Percentiles rank a stretch among this genome's conserved stretches.
Evolutionary conservation across 805 yeast species (phyloP).

Genomic region (Scheffersomyces lignosus): DNA sequence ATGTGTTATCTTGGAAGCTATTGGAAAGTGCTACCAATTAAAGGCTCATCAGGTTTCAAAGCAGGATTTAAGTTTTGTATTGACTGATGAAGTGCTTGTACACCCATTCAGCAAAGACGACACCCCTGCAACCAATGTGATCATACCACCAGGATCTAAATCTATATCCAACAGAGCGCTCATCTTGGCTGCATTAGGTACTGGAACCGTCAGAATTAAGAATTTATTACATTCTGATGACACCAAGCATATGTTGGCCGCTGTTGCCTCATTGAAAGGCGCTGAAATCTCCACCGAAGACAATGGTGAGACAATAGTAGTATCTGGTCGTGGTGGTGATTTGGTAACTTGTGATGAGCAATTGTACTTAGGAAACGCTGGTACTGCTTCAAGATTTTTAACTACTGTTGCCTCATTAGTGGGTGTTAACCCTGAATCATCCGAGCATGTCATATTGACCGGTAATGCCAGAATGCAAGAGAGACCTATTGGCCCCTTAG

Average conservation of each 20-base stretch:
- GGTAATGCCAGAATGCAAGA: slow-evolving; percentile 98
- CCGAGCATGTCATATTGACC: slow-evolving; percentile 62
- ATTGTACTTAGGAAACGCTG: slow-evolving; percentile 93
- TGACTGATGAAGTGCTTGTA: slow-evolving; percentile 80
- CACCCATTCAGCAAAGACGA: slow-evolving; percentile 47
- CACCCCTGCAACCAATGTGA: slow-evolving; percentile 44
- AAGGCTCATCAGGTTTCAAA: slow-evolving; percentile 84
- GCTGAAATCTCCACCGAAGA: slow-evolving; percentile 83
- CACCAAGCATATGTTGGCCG: slow-evolving; percentile 90
- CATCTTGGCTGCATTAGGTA: slow-evolving; percentile 86
- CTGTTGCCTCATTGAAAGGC: slow-evolving; percentile 75
- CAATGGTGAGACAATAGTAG: slow-evolving; percentile 84
- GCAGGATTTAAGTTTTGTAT: slow-evolving; percentile 73
- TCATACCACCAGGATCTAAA: slow-evolving; percentile 92
- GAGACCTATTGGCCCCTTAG: slow-evolving; percentile 94
- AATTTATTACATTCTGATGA: slow-evolving; percentile 95
- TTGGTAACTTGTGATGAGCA: slow-evolving; percentile 62
- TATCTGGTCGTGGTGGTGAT: slow-evolving; percentile 83
- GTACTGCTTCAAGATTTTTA: slow-evolving; percentile 94
- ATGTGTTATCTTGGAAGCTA: slow-evolving; percentile 76
- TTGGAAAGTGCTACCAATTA: slow-evolving; percentile 87
- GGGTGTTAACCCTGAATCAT: slow-evolving; percentile 34
- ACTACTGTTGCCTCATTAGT: slow-evolving; percentile 91
- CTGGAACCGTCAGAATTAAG: slow-evolving; percentile 77
- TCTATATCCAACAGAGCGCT: slow-evolving; percentile 95